Evolutionary conservation across 2,329 filamentous ascomycete genomes (phyloP), one percentile per base, ranked within the genome.

Genomic region (Penicillium sp.): DNA sequence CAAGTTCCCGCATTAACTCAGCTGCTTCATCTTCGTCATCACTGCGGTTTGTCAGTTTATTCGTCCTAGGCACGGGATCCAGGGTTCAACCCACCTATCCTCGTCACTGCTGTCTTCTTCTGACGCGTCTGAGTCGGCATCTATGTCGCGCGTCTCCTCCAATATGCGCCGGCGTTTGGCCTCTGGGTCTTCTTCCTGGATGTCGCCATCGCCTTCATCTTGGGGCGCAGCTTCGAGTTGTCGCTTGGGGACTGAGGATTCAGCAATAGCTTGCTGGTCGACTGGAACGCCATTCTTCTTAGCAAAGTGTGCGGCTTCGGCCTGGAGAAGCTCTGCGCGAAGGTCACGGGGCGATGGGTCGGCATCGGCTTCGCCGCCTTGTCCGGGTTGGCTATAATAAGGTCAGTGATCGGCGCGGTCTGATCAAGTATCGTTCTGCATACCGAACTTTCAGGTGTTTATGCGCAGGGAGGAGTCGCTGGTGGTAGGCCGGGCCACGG

Each of bases 401-500:
- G 19, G 39, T 70, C 53, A 73, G 67, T 45, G 55, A 33, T 48
- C 12, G n/a, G 6, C 25, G 25, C 8, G 3, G 10, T 21, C 13
- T 15, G 25, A 21, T 8, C 13, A 38, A 41, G 39, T 17, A n/a
- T 49, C 7, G 15, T 49, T 17, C 19, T 23, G 57, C 80, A 47
- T 84, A 87, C 81, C 91, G 86, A 73, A 88, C 89, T 79, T 99
- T 99, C 72, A 99, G 87, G 63, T 91, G 88, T 13, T 91, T 97
- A 76, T 99, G 89, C 33, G 94, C 94, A 35, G 94, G 93, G 15
- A 97, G 87, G 17, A 97, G 89, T 68, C 94, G 89, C 77, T 97
- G 93, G 74, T 99, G 94, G 80, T 97, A 97, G 68, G 92, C 93
- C 49, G 91, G 90, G 48, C 94, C 94, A 70, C 92, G 89, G 59